Evolutionary conservation across 2,329 filamentous ascomycete genomes (phyloP).

Genomic region (Fusarium citri): DNA sequence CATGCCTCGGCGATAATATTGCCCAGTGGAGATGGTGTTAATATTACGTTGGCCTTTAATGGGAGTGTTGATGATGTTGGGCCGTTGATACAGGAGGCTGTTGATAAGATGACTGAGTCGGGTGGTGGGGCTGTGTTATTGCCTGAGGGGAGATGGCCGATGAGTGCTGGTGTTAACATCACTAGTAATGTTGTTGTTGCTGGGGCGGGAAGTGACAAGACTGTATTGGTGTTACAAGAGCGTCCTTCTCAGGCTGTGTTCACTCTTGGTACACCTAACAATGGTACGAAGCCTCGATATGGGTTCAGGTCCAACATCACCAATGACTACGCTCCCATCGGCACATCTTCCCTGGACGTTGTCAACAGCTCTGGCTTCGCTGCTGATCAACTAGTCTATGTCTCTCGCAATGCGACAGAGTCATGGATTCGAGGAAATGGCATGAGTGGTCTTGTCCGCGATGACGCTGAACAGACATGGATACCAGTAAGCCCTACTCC

Average conservation of each 20-base stretch:
- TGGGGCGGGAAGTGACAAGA: background rate
- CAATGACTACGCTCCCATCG: conserved; percentile 34
- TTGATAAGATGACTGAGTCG: conserved; percentile 6
- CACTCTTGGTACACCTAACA: conserved; percentile 16
- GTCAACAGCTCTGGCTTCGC: background rate
- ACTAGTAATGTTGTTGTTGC: conserved; percentile 9
- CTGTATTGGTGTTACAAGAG: conserved; percentile 1
- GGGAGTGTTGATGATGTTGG: conserved; percentile 14
- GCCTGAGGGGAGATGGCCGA: conserved; percentile 14
- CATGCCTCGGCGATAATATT: conserved; percentile 31
- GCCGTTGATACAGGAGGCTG: conserved; percentile 24
- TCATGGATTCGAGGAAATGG: conserved; percentile 34
- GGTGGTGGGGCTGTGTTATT: conserved; percentile 35
- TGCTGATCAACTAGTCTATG: conserved; percentile 24
- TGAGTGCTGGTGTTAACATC: conserved; percentile 23
- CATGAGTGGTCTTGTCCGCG: conserved; percentile 27
- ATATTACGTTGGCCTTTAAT: background rate
- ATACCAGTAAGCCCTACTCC: conserved; percentile 10
- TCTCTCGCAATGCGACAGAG: conserved; percentile 21
- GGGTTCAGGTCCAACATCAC: conserved; percentile 26
- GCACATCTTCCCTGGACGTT: conserved; percentile 15
- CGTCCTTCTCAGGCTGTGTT: conserved; percentile 19
- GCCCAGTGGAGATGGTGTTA: background rate
- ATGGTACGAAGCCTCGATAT: background rate
- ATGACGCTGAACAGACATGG: conserved; percentile 32